phyloP scores from a whole-genome alignment of 768 basidiomycete genomes.

The Trametes cinnabarina region DNA sequence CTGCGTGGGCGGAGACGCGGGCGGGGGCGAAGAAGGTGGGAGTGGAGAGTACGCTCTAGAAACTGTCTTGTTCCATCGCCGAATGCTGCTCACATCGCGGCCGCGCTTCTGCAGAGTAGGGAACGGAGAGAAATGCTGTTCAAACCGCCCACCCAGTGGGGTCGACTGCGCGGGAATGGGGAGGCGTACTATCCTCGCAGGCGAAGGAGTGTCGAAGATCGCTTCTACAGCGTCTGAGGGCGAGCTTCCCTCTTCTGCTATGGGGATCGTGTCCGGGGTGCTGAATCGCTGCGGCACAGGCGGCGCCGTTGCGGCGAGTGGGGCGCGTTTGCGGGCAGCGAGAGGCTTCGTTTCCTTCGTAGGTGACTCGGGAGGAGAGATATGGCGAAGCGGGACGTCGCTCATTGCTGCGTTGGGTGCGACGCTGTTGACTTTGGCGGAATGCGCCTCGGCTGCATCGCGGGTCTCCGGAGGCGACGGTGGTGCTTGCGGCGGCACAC shows the following conservation, averaged over 20 bases:
- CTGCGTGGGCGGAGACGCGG: constrained; percentile 7
- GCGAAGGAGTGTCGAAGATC: constrained; percentile 47
- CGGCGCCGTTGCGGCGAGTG: background rate
- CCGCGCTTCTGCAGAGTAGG: background rate
- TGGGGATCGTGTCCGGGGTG: constrained; percentile 7
- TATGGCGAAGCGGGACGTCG: background rate
- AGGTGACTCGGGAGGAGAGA: constrained; percentile 1
- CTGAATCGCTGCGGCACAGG: constrained; percentile 1
- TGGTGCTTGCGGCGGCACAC: background rate
- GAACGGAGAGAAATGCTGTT: constrained; percentile 7
- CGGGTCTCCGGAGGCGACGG: background rate
- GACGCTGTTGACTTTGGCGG: background rate
- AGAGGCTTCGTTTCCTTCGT: background rate
- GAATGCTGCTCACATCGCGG: constrained; percentile 9
- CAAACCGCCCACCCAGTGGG: constrained; percentile 8
- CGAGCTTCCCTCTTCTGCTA: constrained; percentile 8
- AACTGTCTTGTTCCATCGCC: constrained; percentile 8
- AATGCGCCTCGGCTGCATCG: background rate
- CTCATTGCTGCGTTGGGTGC: background rate
- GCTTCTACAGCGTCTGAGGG: constrained; percentile 7
- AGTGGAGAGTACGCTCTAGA: constrained; percentile 24
- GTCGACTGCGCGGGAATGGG: constrained; percentile 43
- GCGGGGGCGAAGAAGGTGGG: constrained; percentile 28
- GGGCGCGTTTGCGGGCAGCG: background rate
- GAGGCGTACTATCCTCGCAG: constrained; percentile 56